Conservation (phyloP, 78 protist genomes). For the Dictyostelium discoideum region dicty_2.7 NC_007089.4:4257501-4258000, state of each 20-base stretch:
- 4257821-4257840: slow-evolving; percentile 12
- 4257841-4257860: background rate
- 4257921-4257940: background rate
- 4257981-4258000: background rate
- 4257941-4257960: background rate
- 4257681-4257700: background rate
- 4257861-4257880: background rate
- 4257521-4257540: background rate
- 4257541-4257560: background rate
- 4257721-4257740: background rate
- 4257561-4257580: background rate
- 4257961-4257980: background rate
- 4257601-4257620: background rate
- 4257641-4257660: background rate
- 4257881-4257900: slow-evolving; percentile 11
- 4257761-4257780: too few relatives aligned
- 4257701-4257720: background rate
- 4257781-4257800: too few relatives aligned
- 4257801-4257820: background rate
- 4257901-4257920: background rate
- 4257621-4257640: background rate
- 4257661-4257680: background rate
- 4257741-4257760: background rate
- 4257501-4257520: background rate
- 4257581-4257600: background rate